Base-by-base conservation (phyloP, 2,329 filamentous ascomycete genomes). In the Aspergillus ochraceus region DNA sequence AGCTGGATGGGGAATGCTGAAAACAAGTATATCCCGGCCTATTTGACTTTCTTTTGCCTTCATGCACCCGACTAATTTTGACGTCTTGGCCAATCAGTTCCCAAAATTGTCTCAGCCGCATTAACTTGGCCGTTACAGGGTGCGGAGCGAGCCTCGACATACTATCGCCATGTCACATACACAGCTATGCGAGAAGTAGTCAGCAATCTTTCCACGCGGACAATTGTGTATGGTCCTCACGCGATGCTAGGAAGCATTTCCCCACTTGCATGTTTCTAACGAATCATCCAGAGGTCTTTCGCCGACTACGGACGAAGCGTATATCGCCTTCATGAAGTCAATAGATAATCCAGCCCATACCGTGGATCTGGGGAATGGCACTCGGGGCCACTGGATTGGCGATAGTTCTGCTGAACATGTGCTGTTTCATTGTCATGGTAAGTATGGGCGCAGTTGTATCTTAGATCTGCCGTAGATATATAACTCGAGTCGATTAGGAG, bases 351-450 rank as follows among this genome's bases (percentile, higher is more conserved):
- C 52, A 11, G 29, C 24, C 4, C 46, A 59, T 12, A 52, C 52
- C 6, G 49, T 55, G 42, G 50, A 32, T 8, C 47, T 59, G 12
- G 45, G 22, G 1, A 36, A 59, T 39, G 57, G 52, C 8, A 59
- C 57, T 14, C 46, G 52, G 2, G 57, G 50, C 29, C 57, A 59
- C 49, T 59, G 57, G 57, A 50, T 59, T 22, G 57, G 57, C 2
- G 52, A 55, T n/a, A 36, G 24, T 9, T 51, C 47, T 3, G 57
- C 47, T 14, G 57, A 59, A 14, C 39, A 55, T 22, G 57, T 59
- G n/a, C 14, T 59, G 14, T 30, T 59, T 6, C 55, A 39, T 17
- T 59, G 49, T 24, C 57, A 52, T 52, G 57, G 57, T 59, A 55
- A 9, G 52, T n/a, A 12, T n/a, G 17, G 14, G 17, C 36, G 14